These are phyloP conservation scores for Tremellales sp. DNA, from an alignment of 1,284 basidiomycete species.

Conservation along the genomic window DNA sequence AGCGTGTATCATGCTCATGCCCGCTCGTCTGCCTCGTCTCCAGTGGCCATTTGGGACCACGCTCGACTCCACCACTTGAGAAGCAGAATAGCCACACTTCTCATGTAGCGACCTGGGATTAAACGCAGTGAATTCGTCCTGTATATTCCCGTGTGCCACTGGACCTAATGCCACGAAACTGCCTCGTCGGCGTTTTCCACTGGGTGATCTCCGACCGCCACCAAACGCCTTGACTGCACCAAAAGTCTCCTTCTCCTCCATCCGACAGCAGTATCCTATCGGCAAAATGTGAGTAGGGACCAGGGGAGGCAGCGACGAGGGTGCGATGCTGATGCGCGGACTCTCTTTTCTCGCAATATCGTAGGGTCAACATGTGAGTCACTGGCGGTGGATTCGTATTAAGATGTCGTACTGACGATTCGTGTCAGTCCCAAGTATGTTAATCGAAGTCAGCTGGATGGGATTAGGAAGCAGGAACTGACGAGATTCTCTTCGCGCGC, in stretches of 20 bases:
- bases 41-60: no score
- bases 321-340: slow-evolving; percentile 15
- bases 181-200: slow-evolving; percentile 32
- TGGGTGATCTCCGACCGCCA: neutral
- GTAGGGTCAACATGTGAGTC: slow-evolving; percentile 46
- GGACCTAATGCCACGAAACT: no score
- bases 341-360: slow-evolving; percentile 5
- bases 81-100: no score
- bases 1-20: no score
- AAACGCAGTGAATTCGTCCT: neutral
- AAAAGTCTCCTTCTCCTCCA: slow-evolving; percentile 2
- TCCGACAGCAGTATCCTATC: slow-evolving; percentile 6
- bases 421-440: slow-evolving; percentile 38
- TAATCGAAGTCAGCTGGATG: neutral
- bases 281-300: slow-evolving; percentile 30
- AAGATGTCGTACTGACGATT: slow-evolving; percentile 9
- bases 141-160: neutral
- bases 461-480: slow-evolving; percentile 5
- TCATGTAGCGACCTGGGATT: neutral
- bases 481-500: slow-evolving; percentile 8
- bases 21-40: no score
- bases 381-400: neutral
- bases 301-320: slow-evolving; percentile 1
- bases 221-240: slow-evolving; percentile 5
- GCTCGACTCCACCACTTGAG: no score